Evolutionary conservation across 148 eudicot species (phyloP).

Genomic region (Heliamphora exappendiculata): DNA sequence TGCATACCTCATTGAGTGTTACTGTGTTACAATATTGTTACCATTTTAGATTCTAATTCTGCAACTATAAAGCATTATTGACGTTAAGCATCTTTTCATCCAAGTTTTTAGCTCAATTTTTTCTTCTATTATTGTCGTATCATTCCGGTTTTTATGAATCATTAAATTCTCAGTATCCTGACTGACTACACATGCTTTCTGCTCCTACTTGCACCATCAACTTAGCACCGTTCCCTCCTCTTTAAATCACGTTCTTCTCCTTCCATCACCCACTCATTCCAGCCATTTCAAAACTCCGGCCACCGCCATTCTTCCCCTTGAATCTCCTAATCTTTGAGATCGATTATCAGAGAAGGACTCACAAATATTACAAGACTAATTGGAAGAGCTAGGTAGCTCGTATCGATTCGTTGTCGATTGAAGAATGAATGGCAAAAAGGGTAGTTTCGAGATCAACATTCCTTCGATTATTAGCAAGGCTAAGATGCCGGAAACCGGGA

Average conservation of each 20-base stretch:
- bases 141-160: constrained; percentile 25
- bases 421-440: constrained; percentile 35
- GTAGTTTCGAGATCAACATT: constrained; percentile 32
- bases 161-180: too few species aligned
- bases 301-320: not conserved
- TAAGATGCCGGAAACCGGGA: constrained; percentile 14
- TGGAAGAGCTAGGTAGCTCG: not conserved
- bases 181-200: constrained; percentile 26
- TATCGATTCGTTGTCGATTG: not conserved
- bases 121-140: constrained; percentile 33
- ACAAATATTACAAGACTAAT: not conserved
- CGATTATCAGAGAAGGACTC: not conserved
- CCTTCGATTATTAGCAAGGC: constrained; percentile 22
- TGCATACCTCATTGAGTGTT: constrained; percentile 1
- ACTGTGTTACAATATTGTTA: too few species aligned
- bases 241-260: constrained; percentile 20
- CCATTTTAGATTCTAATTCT: constrained; percentile 40
- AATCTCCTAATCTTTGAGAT: not conserved
- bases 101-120: constrained; percentile 25
- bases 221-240: constrained; percentile 17
- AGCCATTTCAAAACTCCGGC: not conserved
- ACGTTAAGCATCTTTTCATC: constrained; percentile 35
- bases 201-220: constrained; percentile 26
- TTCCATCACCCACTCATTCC: not conserved
- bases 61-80: constrained; percentile 35